Evolutionary conservation across 2,329 filamentous ascomycete species (phyloP).

Genomic region (Colletotrichum sp.): DNA sequence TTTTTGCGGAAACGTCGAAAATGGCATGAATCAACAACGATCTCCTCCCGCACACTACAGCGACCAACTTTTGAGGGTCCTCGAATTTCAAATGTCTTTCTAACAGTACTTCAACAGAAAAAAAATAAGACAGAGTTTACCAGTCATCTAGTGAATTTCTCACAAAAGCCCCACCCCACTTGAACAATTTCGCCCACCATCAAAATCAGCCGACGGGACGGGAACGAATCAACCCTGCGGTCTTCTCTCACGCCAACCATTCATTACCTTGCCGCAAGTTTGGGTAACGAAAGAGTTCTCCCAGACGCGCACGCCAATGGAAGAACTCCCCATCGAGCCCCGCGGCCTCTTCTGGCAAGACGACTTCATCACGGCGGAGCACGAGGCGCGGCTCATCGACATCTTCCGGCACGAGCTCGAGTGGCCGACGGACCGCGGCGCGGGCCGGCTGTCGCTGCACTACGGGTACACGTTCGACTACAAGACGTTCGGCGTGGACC

Average conservation of each 20-base stretch:
- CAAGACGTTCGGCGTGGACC: constrained; percentile 61
- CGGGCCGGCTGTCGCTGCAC: constrained; percentile 51
- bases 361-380: constrained; percentile 49
- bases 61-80: fast-evolving
- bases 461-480: constrained; percentile 65
- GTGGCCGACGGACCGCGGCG: constrained; percentile 50
- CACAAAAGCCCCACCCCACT: not conserved
- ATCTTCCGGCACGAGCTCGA: constrained; percentile 47
- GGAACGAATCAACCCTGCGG: not conserved
- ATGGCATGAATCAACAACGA: not conserved
- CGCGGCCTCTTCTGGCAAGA: constrained; percentile 47
- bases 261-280: no score
- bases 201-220: not conserved
- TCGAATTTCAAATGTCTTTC: not conserved
- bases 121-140: no score
- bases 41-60: not conserved
- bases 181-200: not conserved
- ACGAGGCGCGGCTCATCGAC: constrained; percentile 48
- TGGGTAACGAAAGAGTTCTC: no score
- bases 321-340: constrained; percentile 31
- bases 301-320: constrained; percentile 15
- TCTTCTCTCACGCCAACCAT: no score
- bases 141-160: not conserved
- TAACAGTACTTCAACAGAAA: no score
- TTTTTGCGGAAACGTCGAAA: not conserved